phyloP scores from a whole-genome alignment of 2,329 filamentous ascomycete genomes.

The Tympanopsis confertula region DNA sequence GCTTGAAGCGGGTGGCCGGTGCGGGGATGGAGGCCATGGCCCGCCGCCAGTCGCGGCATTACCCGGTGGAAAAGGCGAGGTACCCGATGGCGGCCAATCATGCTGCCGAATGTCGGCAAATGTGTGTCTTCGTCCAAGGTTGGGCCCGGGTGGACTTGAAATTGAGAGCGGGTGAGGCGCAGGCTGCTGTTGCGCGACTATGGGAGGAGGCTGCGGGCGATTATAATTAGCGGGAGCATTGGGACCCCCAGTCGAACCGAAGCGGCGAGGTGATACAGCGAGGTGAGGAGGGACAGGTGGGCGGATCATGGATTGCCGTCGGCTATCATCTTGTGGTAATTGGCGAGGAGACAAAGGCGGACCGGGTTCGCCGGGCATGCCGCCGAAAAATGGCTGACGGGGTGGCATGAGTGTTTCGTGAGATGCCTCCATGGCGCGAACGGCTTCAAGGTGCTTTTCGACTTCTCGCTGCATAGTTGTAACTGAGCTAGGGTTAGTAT shows the following conservation, averaged over 20 bases:
- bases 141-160: constrained; percentile 47
- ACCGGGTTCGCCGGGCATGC: constrained; percentile 59
- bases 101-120: constrained; percentile 89
- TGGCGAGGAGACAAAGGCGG: constrained; percentile 65
- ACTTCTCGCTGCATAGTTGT: constrained; percentile 51
- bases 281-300: constrained; percentile 74
- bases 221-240: constrained; percentile 59
- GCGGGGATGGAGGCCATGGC: constrained; percentile 60
- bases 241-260: constrained; percentile 68
- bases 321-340: constrained; percentile 71
- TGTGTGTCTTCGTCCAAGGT: constrained; percentile 74
- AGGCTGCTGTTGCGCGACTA: constrained; percentile 49
- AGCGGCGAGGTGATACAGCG: constrained; percentile 64
- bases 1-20: constrained; percentile 32
- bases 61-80: constrained; percentile 57
- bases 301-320: constrained; percentile 64
- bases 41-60: constrained; percentile 25
- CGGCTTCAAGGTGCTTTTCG: constrained; percentile 43
- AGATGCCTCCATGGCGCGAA: constrained; percentile 42
- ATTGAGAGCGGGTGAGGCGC: constrained; percentile 55
- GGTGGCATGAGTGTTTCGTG: constrained; percentile 56
- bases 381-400: constrained; percentile 55
- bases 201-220: constrained; percentile 60
- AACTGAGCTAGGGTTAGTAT: constrained; percentile 18
- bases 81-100: constrained; percentile 55